phyloP scores from a whole-genome alignment of 352 stramenopile species.

The Pythium rhizo-oryzae region DNA sequence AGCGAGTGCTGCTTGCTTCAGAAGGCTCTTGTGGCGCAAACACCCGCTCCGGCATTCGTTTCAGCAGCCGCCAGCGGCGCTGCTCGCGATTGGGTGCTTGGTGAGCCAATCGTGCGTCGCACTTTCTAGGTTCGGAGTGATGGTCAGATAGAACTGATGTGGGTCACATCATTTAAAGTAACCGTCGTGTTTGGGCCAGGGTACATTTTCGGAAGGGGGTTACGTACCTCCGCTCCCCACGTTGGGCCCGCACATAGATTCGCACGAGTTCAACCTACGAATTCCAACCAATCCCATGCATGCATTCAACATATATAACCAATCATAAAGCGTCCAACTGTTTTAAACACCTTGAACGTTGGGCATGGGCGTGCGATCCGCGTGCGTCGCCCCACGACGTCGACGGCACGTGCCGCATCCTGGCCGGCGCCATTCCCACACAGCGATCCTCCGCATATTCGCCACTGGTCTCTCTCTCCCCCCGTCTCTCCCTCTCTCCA shows the following conservation, averaged over 20 bases:
- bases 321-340: background rate
- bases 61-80: background rate
- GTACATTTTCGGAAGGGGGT: constrained; percentile 5
- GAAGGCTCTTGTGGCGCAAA: constrained; percentile 12
- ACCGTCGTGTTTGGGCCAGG: constrained; percentile 9
- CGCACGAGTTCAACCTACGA: constrained; percentile 13
- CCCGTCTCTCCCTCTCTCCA: background rate
- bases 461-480: background rate
- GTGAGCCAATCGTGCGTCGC: constrained; percentile 2
- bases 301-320: constrained; percentile 1
- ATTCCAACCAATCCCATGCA: constrained; percentile 23
- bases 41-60: constrained; percentile 4
- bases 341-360: constrained; percentile 34
- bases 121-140: constrained; percentile 1
- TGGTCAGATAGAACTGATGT: background rate
- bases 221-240: constrained; percentile 11
- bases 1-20: background rate
- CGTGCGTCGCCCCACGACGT: constrained; percentile 12
- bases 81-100: constrained; percentile 6
- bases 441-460: constrained; percentile 8
- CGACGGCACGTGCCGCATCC: constrained; percentile 13
- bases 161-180: constrained; percentile 6
- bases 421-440: background rate
- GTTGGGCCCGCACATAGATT: constrained; percentile 25
- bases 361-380: constrained; percentile 14